A percentile compares a stretch with the other conserved stretches of the same genome.
phyloP scores from a whole-genome alignment of 2,329 filamentous ascomycete genomes.

The Pezicula rhizophila region DNA sequence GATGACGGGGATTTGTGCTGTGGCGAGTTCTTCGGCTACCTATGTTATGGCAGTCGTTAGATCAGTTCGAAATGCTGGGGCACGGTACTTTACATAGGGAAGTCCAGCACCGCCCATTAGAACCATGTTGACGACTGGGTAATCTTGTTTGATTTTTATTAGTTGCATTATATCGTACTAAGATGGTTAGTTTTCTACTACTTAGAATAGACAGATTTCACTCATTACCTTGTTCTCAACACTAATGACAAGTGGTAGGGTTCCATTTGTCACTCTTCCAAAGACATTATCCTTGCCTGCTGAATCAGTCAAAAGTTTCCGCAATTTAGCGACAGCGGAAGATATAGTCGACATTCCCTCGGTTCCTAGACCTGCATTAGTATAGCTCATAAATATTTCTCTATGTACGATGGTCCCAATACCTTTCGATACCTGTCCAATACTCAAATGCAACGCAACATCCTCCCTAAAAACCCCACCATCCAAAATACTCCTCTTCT shows the following conservation, averaged over 20 bases:
- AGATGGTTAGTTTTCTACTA: neutral
- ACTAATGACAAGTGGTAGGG: conserved; percentile 34
- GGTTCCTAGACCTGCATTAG: neutral
- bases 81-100: no score
- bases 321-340: conserved; percentile 26
- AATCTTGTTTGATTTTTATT: conserved; percentile 33
- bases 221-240: conserved; percentile 31
- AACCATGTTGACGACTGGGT: conserved; percentile 28
- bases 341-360: conserved; percentile 25
- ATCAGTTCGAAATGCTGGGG: no score
- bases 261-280: conserved; percentile 31
- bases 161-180: conserved; percentile 37
- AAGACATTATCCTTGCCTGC: conserved; percentile 31
- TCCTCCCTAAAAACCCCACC: conserved; percentile 36
- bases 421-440: conserved; percentile 32
- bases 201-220: neutral
- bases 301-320: conserved; percentile 31
- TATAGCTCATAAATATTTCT: no score
- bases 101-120: conserved; percentile 34
- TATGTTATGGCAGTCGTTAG: neutral
- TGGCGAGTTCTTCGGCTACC: conserved; percentile 33
- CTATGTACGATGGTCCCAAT: no score
- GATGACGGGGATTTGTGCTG: conserved; percentile 34
- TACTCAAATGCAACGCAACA: conserved; percentile 35
- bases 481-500: conserved; percentile 31